These are phyloP conservation scores for Oryza glaberrima DNA, from an alignment of 176 grass and related monocot genomes.

Conservation along the genomic window DNA sequence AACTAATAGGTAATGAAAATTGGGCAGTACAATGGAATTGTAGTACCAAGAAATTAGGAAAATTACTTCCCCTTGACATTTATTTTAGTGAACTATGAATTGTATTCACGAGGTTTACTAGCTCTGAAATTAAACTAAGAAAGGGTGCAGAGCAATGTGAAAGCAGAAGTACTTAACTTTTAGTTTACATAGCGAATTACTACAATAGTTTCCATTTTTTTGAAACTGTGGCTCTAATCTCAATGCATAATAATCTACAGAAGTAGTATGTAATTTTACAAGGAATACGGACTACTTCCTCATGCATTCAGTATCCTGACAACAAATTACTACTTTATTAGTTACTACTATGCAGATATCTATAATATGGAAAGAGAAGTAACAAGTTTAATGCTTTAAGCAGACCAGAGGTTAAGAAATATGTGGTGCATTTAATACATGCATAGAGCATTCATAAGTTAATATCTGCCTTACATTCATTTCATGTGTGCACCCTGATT, in stretches of 20 bases:
- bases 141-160: neutral
- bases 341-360: neutral
- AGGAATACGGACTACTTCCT: neutral
- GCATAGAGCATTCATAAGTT: neutral
- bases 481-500: neutral
- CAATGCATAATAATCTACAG: slow-evolving; percentile 2
- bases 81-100: slow-evolving; percentile 2
- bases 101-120: neutral
- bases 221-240: neutral
- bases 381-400: neutral
- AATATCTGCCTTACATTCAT: neutral
- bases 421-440: neutral
- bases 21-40: neutral
- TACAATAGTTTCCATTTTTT: neutral
- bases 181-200: neutral
- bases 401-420: neutral
- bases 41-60: neutral
- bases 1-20: neutral
- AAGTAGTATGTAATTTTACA: neutral
- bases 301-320: slow-evolving; percentile 7
- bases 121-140: neutral
- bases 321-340: slow-evolving; percentile 14
- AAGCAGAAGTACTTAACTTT: neutral
- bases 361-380: neutral
- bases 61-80: neutral